These are phyloP conservation scores for Funneliformis caledonium DNA, from an alignment of 371 early-diverging fungal genomes.

Conservation along the genomic window DNA sequence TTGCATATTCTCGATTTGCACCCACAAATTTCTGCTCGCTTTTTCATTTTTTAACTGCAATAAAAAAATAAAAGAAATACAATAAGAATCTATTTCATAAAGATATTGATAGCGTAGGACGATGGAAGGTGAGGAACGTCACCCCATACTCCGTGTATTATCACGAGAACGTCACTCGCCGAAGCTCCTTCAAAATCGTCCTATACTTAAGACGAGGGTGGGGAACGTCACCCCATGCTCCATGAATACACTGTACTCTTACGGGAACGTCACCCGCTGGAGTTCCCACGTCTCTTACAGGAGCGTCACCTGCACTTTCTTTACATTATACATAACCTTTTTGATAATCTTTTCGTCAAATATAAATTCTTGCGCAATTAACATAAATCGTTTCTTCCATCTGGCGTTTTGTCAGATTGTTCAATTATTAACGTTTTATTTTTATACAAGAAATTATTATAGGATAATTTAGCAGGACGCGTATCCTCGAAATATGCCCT, in stretches of 20 bases:
- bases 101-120: constrained; percentile 31
- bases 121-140: constrained; percentile 33
- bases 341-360: neutral
- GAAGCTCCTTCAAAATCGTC: too few species aligned
- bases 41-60: too few species aligned
- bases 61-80: constrained; percentile 28
- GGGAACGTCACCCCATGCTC: too few species aligned
- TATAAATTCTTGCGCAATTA: neutral
- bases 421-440: constrained; percentile 27
- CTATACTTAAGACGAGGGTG: too few species aligned
- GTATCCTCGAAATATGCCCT: constrained; percentile 1
- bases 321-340: neutral
- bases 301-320: constrained; percentile 1
- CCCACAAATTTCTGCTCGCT: constrained; percentile 32
- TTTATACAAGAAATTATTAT: constrained; percentile 34
- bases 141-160: constrained; percentile 32
- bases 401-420: constrained; percentile 5
- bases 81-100: constrained; percentile 33
- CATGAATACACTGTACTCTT: too few species aligned
- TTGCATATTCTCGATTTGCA: constrained; percentile 34
- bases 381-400: constrained; percentile 32
- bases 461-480: constrained; percentile 34
- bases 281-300: constrained; percentile 28
- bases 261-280: constrained; percentile 34
- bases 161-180: too few species aligned